Conservation (phyloP, 139 green algal genomes). For the Chlamydomonas eustigma region DNA sequence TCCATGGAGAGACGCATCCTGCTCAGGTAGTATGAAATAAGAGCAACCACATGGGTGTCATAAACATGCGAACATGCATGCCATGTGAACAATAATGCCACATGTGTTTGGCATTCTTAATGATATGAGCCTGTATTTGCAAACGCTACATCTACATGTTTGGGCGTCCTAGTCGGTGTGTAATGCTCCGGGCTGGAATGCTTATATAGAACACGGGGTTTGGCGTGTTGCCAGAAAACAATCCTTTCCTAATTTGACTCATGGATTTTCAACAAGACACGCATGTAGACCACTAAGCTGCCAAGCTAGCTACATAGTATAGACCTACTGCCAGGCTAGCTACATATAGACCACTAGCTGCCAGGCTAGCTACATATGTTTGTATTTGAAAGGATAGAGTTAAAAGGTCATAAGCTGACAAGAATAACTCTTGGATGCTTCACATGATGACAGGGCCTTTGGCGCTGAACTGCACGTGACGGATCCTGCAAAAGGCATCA, state of each 20-base stretch:
- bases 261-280: too few species aligned
- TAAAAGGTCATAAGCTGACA: neutral
- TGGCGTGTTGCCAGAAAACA: neutral
- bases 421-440: neutral
- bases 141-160: neutral
- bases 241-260: too few species aligned
- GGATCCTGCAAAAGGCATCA: conserved; percentile 68
- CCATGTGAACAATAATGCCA: too few species aligned
- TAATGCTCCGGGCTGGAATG: too few species aligned
- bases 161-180: too few species aligned
- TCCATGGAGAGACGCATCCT: conserved; percentile 86
- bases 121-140: neutral
- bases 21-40: conserved; percentile 35
- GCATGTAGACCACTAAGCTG: too few species aligned
- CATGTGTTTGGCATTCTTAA: too few species aligned
- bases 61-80: too few species aligned
- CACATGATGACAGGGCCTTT: conserved; percentile 57
- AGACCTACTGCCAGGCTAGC: neutral
- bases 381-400: neutral
- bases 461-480: conserved; percentile 86
- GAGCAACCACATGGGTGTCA: too few species aligned
- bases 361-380: neutral
- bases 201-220: neutral
- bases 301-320: neutral
- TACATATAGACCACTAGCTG: neutral